Conservation (phyloP, 345 rosid species). For the Salix koriyanagi region DNA sequence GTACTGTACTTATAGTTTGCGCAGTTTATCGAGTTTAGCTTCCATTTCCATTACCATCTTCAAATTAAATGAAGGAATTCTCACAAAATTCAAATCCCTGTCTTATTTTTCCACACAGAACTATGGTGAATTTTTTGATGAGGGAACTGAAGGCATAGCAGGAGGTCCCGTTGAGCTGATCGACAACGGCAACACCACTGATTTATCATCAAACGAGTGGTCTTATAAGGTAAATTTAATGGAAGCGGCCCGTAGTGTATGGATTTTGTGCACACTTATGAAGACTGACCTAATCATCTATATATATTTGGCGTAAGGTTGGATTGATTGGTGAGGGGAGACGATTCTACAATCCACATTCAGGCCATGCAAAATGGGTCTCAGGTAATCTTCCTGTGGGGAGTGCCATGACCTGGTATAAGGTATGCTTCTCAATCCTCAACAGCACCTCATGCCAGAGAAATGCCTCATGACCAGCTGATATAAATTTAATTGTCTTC, state of each 20-base stretch:
- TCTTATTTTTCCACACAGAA: background rate
- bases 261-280: too few relatives aligned
- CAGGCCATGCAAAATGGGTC: background rate
- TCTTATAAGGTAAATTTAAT: background rate
- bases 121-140: conserved; percentile 11
- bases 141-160: conserved; percentile 2
- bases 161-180: conserved; percentile 16
- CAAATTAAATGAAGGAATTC: background rate
- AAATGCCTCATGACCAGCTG: background rate
- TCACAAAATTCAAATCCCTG: background rate
- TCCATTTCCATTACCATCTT: too few relatives aligned
- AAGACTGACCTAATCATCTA: background rate
- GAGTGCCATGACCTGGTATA: conserved; percentile 18
- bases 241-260: background rate
- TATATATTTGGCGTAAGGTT: background rate
- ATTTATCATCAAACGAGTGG: conserved; percentile 12
- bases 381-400: background rate
- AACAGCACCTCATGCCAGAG: background rate
- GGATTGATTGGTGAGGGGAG: conserved; percentile 1
- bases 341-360: conserved; percentile 1
- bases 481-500: too few relatives aligned
- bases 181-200: background rate
- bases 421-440: conserved; percentile 6
- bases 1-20: background rate
- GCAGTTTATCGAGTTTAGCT: background rate